Percentiles rank a stretch among this genome's conserved stretches.
Conservation (phyloP, 1,139 yeast species). For the Wickerhamomyces sp. region DNA sequence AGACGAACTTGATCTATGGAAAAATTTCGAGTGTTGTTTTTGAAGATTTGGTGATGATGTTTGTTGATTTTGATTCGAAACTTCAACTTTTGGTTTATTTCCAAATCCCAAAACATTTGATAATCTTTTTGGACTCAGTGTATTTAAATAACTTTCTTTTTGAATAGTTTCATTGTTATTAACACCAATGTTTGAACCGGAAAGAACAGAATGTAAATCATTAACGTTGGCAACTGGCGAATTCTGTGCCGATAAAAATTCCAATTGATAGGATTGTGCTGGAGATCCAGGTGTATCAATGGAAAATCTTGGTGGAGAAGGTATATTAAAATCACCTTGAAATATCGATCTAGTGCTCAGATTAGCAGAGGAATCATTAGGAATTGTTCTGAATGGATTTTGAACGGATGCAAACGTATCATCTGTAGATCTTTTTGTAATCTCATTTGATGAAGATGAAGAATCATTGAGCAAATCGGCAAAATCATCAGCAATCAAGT, state of each 20-base stretch:
- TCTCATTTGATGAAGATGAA: not conserved
- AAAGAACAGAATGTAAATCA: constrained; percentile 15
- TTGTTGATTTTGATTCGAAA: constrained; percentile 2
- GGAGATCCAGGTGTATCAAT: constrained; percentile 20
- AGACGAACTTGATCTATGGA: constrained; percentile 7
- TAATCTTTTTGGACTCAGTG: constrained; percentile 24
- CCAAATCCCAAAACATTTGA: constrained; percentile 23
- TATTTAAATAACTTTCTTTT: constrained; percentile 6
- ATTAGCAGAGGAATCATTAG: constrained; percentile 11
- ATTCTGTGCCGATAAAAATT: constrained; percentile 17
- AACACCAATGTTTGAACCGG: constrained; percentile 9
- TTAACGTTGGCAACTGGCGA: constrained; percentile 20
- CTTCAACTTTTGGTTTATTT: constrained; percentile 5
- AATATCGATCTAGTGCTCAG: constrained; percentile 15
- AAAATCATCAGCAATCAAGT: constrained; percentile 21
- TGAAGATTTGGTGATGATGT: not conserved
- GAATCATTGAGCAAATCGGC: constrained; percentile 10
- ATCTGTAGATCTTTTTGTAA: constrained; percentile 2
- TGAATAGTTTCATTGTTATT: not conserved
- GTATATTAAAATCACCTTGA: constrained; percentile 14
- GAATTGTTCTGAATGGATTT: not conserved
- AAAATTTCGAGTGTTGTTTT: constrained; percentile 15
- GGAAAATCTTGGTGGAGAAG: constrained; percentile 13
- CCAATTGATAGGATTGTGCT: constrained; percentile 18
- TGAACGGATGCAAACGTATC: constrained; percentile 4